Base-by-base conservation (phyloP, 805 yeast species). In the Nakazawaea wickerhamii region DNA sequence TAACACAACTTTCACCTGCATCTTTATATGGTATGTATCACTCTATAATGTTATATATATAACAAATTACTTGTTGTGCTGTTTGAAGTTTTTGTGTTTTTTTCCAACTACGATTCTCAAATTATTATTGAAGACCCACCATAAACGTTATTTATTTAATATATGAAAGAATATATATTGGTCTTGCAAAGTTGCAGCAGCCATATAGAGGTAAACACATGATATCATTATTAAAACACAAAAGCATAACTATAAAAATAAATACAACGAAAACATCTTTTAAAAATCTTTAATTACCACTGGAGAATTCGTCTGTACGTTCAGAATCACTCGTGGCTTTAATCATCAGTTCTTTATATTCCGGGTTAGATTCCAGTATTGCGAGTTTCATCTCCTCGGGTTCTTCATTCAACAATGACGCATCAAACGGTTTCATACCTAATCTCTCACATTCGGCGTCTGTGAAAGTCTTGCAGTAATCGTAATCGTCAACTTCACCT, bases 401-500 rank as follows among this genome's bases (percentile, higher is more conserved):
- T 31, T 41, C 44, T 30, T 41, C 44, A 14, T 41, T 22, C 21
- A 41, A 23, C 23, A 41, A 23, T 3, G 18, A 5, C 5, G 26
- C 7, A n/a, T 30, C 10, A 30, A 43, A 43, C 10, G 65, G 63
- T 14, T 46, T 47, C 38, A 64, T 62, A 11, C 64, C 65, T 30
- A 59, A 41, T 28, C 52, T 50, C 4, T 35, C 48, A 22, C 68
- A 62, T 50, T 63, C 67, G 32, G 58, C 51, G 4, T 38, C 48
- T 17, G 64, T 59, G 38, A 56, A 62, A 3, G 61, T 53, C 30
- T 53, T 54, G 41, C 55, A 61, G 42, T 55, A 51, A 41, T 64
- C 67, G n/a, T 31, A 44, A 1, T 48, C 47, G 50, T 74, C 79
- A 8, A 57, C 52, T 33, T 48, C 54, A n/a, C 64, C 61, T 0